phyloP scores from a whole-genome alignment of 176 grass and related monocot genomes.

The Oryza meyeriana region DNA sequence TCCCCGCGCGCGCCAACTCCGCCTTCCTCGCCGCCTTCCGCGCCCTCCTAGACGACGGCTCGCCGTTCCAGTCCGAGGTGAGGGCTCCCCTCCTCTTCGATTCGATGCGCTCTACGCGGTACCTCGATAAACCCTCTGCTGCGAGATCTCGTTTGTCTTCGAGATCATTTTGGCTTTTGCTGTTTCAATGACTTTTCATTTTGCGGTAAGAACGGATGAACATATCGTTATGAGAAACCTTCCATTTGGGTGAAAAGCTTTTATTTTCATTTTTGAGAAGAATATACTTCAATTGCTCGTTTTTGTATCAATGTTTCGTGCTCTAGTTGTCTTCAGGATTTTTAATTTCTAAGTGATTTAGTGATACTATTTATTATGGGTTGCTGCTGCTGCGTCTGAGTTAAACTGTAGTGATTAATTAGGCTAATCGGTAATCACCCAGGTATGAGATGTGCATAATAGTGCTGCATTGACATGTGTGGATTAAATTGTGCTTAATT shows the following conservation, averaged over 20 bases:
- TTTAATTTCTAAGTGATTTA: background rate
- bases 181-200: background rate
- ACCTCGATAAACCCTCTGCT: background rate
- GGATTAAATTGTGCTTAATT: background rate
- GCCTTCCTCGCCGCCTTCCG: slow-evolving; percentile 69
- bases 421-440: background rate
- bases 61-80: slow-evolving; percentile 59
- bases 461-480: background rate
- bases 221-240: background rate
- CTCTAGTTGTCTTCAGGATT: background rate
- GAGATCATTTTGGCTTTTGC: background rate
- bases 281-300: background rate
- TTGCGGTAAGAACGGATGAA: background rate
- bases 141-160: background rate
- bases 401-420: background rate
- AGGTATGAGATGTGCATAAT: background rate
- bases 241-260: background rate
- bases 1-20: slow-evolving; percentile 56
- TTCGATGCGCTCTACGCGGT: background rate
- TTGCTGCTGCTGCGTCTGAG: background rate
- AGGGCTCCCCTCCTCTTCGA: background rate
- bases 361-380: background rate
- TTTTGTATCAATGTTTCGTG: background rate
- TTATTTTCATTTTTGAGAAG: background rate
- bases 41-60: slow-evolving; percentile 38